Percentiles rank a stretch among this genome's conserved stretches.
Conservation (phyloP, 345 rosid genomes). For the Bruguiera sexangula region DNA sequence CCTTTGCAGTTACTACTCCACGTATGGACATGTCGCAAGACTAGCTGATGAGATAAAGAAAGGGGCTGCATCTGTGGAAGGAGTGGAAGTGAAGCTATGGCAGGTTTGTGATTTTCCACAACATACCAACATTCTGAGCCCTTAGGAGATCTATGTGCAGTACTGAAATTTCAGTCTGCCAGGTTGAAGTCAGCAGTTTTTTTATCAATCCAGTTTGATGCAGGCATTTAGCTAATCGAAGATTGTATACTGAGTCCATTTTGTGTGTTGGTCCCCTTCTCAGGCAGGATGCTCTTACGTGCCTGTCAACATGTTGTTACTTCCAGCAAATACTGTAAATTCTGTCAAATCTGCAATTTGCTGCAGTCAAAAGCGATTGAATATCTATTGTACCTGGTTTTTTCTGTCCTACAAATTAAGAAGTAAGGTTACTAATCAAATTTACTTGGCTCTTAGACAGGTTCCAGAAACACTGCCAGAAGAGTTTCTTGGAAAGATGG, state of each 20-base stretch:
- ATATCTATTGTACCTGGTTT: neutral
- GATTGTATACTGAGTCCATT: too few species aligned
- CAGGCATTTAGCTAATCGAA: too few species aligned
- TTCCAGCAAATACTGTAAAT: too few species aligned
- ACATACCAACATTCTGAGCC: neutral
- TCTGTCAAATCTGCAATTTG: too few species aligned
- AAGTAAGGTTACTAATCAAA: neutral
- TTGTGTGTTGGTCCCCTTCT: too few species aligned
- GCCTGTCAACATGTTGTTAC: too few species aligned
- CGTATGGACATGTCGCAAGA: conserved; percentile 92
- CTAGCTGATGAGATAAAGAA: conserved; percentile 89
- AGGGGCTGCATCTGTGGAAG: conserved; percentile 94
- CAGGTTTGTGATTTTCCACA: conserved; percentile 46
- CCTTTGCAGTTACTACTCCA: conserved; percentile 76
- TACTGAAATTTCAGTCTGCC: neutral
- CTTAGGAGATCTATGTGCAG: neutral
- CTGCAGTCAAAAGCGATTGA: too few species aligned
- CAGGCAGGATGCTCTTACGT: too few species aligned
- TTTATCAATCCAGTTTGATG: neutral
- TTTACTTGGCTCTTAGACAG: conserved; percentile 26
- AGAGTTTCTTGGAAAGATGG: conserved; percentile 78
- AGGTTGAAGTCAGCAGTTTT: neutral
- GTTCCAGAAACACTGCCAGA: conserved; percentile 88
- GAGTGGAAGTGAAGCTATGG: conserved; percentile 94
- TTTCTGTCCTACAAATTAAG: neutral